phyloP scores from a whole-genome alignment of 495 filamentous ascomycete species.

The Daldinia decipiens region DNA sequence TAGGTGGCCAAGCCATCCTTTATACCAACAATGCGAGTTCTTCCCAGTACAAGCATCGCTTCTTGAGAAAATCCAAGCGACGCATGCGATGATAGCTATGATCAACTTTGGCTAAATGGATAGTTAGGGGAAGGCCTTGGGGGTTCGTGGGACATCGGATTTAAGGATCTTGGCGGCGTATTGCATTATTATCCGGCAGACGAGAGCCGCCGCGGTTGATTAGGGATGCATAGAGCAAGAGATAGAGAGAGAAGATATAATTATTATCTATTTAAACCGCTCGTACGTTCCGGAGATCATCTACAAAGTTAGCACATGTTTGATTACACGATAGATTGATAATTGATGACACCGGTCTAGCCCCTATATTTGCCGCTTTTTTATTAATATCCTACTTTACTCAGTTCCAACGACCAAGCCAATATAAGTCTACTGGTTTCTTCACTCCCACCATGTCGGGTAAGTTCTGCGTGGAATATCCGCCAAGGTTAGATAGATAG shows the following conservation, averaged over 20 bases:
- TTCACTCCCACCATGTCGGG: background rate
- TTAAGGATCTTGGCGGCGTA: slow-evolving; percentile 3
- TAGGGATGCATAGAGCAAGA: background rate
- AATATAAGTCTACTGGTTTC: background rate
- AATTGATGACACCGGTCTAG: background rate
- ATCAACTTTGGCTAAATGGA: slow-evolving; percentile 44
- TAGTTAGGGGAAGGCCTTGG: slow-evolving; percentile 36
- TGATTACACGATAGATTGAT: slow-evolving; percentile 1
- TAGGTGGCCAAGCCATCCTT: slow-evolving; percentile 7
- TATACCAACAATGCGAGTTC: slow-evolving; percentile 17
- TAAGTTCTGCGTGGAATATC: background rate
- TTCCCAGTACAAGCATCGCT: background rate
- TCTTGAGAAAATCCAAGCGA: slow-evolving; percentile 20
- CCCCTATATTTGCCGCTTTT: background rate
- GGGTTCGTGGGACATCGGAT: slow-evolving; percentile 11
- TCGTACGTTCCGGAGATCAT: slow-evolving; percentile 18
- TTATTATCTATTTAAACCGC: slow-evolving; percentile 1
- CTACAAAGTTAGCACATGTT: background rate
- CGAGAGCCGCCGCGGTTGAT: slow-evolving; percentile 41
- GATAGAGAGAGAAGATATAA: background rate
- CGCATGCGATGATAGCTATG: slow-evolving; percentile 8
- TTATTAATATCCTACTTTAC: background rate
- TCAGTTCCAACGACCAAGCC: background rate
- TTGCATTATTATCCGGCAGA: slow-evolving; percentile 37
- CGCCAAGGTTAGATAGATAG: background rate